Conservation (phyloP, 2,329 filamentous ascomycete genomes). For the Sporothrix curviconia region DNA sequence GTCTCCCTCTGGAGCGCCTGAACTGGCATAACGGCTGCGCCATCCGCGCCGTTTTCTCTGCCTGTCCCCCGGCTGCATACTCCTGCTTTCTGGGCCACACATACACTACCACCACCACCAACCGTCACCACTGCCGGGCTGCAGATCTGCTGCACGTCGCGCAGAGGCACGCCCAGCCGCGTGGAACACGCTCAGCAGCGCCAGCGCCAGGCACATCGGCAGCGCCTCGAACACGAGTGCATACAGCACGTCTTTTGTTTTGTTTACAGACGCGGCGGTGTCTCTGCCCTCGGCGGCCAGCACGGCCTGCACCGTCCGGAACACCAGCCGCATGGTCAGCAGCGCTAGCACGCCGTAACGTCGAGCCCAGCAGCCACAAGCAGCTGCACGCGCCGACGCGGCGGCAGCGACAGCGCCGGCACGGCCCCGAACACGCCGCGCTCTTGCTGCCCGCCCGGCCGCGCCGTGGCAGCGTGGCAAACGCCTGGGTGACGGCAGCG, state of each 20-base stretch:
- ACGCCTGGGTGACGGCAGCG: not conserved
- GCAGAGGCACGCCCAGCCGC: constrained; percentile 1
- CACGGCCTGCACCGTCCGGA: not conserved
- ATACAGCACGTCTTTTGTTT: not conserved
- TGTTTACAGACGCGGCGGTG: not conserved
- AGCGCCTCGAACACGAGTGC: not conserved
- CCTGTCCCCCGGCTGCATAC: too few relatives aligned
- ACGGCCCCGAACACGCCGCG: not conserved
- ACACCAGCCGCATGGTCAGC: too few relatives aligned
- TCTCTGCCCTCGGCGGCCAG: not conserved
- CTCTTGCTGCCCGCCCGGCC: not conserved
- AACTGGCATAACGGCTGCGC: too few relatives aligned
- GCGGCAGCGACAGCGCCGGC: not conserved
- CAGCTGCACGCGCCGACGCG: not conserved
- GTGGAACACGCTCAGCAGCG: not conserved
- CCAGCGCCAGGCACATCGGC: not conserved
- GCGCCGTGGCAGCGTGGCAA: not conserved
- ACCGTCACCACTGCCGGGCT: too few relatives aligned
- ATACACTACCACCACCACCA: too few relatives aligned
- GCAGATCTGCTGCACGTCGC: not conserved
- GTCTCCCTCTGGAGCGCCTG: too few relatives aligned
- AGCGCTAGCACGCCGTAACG: too few relatives aligned
- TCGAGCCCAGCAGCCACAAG: too few relatives aligned
- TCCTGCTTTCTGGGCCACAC: too few relatives aligned
- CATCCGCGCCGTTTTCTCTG: too few relatives aligned